Evolutionary conservation across 345 rosid genomes (phyloP).

Genomic region (Clausena lansium): DNA sequence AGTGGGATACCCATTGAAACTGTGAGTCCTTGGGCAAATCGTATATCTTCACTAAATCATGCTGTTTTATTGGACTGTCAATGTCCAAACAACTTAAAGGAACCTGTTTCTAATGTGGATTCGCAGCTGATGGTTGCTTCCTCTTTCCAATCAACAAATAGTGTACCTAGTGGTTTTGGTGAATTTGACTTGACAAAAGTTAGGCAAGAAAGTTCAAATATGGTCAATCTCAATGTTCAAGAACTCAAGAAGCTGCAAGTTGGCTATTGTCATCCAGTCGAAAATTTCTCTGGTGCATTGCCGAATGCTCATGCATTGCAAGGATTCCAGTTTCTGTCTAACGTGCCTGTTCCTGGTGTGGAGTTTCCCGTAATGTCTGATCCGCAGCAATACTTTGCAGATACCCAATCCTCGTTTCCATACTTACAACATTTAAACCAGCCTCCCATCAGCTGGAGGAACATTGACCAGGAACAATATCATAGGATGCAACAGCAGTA

Average conservation of each 20-base stretch:
- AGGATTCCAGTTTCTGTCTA: slow-evolving; percentile 37
- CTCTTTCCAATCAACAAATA: slow-evolving; percentile 32
- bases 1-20: slow-evolving; percentile 12
- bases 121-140: slow-evolving; percentile 34
- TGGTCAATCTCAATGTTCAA: slow-evolving; percentile 30
- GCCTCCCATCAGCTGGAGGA: slow-evolving; percentile 45
- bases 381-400: slow-evolving; percentile 47
- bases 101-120: slow-evolving; percentile 21
- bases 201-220: slow-evolving; percentile 28
- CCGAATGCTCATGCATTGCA: slow-evolving; percentile 46
- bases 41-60: slow-evolving; percentile 23
- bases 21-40: slow-evolving; percentile 24
- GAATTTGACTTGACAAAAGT: slow-evolving; percentile 34
- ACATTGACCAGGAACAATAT: slow-evolving; percentile 47
- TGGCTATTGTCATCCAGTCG: slow-evolving; percentile 38
- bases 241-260: slow-evolving; percentile 43
- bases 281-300: slow-evolving; percentile 31
- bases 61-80: slow-evolving; percentile 29
- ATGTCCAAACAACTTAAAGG: slow-evolving; percentile 26
- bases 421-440: slow-evolving; percentile 38
- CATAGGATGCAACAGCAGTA: slow-evolving; percentile 43
- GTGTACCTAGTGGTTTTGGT: slow-evolving; percentile 34
- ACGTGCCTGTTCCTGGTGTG: slow-evolving; percentile 33
- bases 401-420: slow-evolving; percentile 40
- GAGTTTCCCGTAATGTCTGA: slow-evolving; percentile 43